phyloP scores from a whole-genome alignment of 768 basidiomycete species.

The Termitomyces sp. region DNA sequence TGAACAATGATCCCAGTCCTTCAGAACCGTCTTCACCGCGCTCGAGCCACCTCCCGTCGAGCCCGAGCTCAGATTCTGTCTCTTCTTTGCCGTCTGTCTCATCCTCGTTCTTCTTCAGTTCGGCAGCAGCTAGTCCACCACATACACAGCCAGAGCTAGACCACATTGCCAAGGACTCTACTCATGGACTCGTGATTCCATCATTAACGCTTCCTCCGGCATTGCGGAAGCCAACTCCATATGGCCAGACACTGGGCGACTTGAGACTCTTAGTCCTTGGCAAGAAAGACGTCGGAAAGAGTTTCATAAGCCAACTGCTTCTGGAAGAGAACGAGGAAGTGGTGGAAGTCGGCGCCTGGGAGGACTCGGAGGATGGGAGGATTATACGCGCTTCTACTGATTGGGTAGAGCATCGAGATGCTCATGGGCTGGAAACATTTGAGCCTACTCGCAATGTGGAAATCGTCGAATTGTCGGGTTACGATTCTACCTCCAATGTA shows the following conservation, averaged over 20 bases:
- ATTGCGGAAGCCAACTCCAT: slow-evolving; percentile 58
- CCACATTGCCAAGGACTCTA: slow-evolving; percentile 27
- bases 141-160: slow-evolving; percentile 41
- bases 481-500: slow-evolving; percentile 41
- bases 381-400: slow-evolving; percentile 60
- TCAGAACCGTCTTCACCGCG: slow-evolving; percentile 45
- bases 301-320: slow-evolving; percentile 42
- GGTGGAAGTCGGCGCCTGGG: slow-evolving; percentile 58
- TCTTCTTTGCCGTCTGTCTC: slow-evolving; percentile 47
- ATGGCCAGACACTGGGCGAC: slow-evolving; percentile 64
- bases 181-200: slow-evolving; percentile 63
- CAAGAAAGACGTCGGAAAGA: slow-evolving; percentile 36
- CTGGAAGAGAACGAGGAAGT: slow-evolving; percentile 65
- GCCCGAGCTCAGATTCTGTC: slow-evolving; percentile 54
- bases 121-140: slow-evolving; percentile 62
- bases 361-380: slow-evolving; percentile 37
- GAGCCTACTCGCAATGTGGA: slow-evolving; percentile 65
- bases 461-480: slow-evolving; percentile 45
- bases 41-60: slow-evolving; percentile 56
- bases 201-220: slow-evolving; percentile 60
- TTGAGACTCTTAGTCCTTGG: slow-evolving; percentile 53
- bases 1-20: slow-evolving; percentile 10
- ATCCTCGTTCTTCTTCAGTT: slow-evolving; percentile 63
- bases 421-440: slow-evolving; percentile 59
- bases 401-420: slow-evolving; percentile 65